Base-by-base conservation (phyloP, 306 rosid species). In the Urtica urens region DNA sequence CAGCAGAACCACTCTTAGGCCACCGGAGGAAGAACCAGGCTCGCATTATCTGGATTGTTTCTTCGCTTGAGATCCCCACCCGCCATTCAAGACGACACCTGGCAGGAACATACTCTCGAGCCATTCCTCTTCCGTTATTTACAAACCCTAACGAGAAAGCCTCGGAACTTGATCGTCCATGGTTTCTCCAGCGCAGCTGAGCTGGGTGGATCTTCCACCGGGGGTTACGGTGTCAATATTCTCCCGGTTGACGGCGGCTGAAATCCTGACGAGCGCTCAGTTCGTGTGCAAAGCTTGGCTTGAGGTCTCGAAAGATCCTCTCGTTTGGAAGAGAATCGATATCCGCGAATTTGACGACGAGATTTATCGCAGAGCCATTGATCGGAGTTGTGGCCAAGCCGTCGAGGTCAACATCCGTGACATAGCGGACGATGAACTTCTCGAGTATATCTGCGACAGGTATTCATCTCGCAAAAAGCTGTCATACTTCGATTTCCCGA, bases 121-220 rank as follows among this genome's bases (percentile, higher is more conserved):
- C n/a, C n/a, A n/a, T n/a, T n/a, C n/a, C n/a, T n/a, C n/a, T n/a
- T n/a, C n/a, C n/a, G n/a, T n/a, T n/a, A n/a, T n/a, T n/a, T n/a
- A n/a, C n/a, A n/a, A n/a, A n/a, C n/a, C n/a, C n/a, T n/a, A n/a
- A n/a, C n/a, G n/a, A n/a, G n/a, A n/a, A n/a, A n/a, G n/a, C n/a
- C n/a, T n/a, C n/a, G n/a, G n/a, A n/a, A n/a, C n/a, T n/a, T n/a
- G n/a, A n/a, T n/a, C n/a, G n/a, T n/a, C n/a, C n/a, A n/a, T n/a
- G n/a, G n/a, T n/a, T n/a, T n/a, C n/a, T n/a, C n/a, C n/a, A n/a
- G n/a, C n/a, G n/a, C n/a, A n/a, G 27, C 56, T 37, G 23, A 61
- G 65, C n/a, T 80, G 90, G 90, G 49, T 73, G 19, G 81, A 68
- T 18, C 74, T 81, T 40, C 90, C 86, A 2, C 59, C 49, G 19